phyloP scores from a whole-genome alignment of 441 rosid species.

The Bruguiera hainesii region DNA sequence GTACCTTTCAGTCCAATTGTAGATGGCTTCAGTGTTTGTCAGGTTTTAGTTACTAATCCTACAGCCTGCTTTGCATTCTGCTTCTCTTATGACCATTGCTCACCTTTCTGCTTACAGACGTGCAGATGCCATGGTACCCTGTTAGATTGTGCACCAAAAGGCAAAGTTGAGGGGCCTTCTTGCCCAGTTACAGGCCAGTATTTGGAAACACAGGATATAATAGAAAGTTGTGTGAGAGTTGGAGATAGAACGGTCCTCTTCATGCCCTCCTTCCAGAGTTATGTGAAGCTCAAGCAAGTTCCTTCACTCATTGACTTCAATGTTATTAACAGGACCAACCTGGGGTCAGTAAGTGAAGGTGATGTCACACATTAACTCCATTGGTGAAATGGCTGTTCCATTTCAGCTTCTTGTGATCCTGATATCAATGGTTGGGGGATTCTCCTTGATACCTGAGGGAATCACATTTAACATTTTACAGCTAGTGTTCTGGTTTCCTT shows the following conservation, averaged over 20 bases:
- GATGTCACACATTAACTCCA: constrained; percentile 17
- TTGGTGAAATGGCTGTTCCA: constrained; percentile 2
- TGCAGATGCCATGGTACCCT: constrained; percentile 76
- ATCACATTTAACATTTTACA: constrained; percentile 9
- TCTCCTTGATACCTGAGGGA: constrained; percentile 1
- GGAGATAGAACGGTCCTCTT: constrained; percentile 57
- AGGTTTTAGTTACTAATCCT: constrained; percentile 36
- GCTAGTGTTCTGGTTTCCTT: not conserved
- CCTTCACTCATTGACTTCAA: constrained; percentile 54
- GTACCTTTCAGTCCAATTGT: constrained; percentile 43
- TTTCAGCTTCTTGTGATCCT: constrained; percentile 2
- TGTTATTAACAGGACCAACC: constrained; percentile 62
- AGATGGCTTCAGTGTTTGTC: constrained; percentile 60
- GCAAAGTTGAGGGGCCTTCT: constrained; percentile 31
- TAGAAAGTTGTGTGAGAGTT: constrained; percentile 58
- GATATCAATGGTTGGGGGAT: constrained; percentile 1
- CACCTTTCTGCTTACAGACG: constrained; percentile 39
- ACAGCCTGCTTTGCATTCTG: not conserved
- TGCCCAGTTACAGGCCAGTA: constrained; percentile 53
- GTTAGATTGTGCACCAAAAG: constrained; percentile 32
- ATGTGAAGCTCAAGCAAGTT: constrained; percentile 40
- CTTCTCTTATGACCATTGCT: not conserved
- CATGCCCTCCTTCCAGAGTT: constrained; percentile 52
- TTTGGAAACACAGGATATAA: constrained; percentile 46
- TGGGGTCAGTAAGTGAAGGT: constrained; percentile 79